phyloP scores from a whole-genome alignment of 2,329 filamentous ascomycete species.

The Ophioceras dolichostomum region DNA sequence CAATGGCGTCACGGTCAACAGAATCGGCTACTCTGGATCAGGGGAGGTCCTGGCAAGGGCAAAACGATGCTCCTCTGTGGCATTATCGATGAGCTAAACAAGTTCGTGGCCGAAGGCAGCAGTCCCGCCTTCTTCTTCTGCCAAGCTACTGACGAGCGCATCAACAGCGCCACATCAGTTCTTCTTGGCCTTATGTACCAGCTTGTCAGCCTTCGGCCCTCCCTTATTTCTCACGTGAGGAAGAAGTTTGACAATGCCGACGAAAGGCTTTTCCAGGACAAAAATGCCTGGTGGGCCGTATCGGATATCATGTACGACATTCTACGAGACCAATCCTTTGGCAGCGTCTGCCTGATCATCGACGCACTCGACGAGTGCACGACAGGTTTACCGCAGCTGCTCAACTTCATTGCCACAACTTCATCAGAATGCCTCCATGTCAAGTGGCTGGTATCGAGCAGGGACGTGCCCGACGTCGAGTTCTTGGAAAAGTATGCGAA shows the following conservation, averaged over 20 bases:
- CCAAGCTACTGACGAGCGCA: conserved; percentile 14
- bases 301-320: conserved; percentile 24
- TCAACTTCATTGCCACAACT: conserved; percentile 19
- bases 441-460: conserved; percentile 32
- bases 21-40: conserved; percentile 21
- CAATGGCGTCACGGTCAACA: conserved; percentile 11
- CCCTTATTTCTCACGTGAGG: conserved; percentile 20
- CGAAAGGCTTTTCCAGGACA: conserved; percentile 18
- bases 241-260: conserved; percentile 18
- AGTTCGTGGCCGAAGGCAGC: conserved; percentile 1
- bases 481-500: conserved; percentile 11
- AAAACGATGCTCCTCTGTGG: conserved; percentile 33
- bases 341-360: conserved; percentile 22
- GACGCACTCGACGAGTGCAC: conserved; percentile 35
- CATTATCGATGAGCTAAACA: conserved; percentile 38
- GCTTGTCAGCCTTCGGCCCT: conserved; percentile 15
- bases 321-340: conserved; percentile 19
- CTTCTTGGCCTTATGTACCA: conserved; percentile 18
- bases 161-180: conserved; percentile 17
- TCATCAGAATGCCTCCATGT: conserved; percentile 10
- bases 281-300: conserved; percentile 24
- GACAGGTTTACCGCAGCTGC: conserved; percentile 14
- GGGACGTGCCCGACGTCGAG: conserved; percentile 25
- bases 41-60: conserved; percentile 25
- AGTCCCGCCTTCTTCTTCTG: conserved; percentile 19